Evolutionary conservation across 805 yeast species (phyloP).

Genomic region (Metschnikowia koreensis): DNA sequence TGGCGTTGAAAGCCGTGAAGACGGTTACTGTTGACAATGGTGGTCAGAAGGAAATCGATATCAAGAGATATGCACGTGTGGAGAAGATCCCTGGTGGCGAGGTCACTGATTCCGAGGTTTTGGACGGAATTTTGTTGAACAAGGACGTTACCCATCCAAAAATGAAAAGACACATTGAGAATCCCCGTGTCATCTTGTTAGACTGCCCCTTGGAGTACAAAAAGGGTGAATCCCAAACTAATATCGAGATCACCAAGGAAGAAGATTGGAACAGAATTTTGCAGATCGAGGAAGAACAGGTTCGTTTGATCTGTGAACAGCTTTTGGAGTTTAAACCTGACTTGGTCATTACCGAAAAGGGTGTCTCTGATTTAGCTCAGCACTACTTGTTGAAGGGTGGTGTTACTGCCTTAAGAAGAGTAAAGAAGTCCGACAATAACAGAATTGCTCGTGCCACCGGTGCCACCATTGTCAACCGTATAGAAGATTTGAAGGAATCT

Average conservation of each 20-base stretch:
- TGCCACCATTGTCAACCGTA: constrained; percentile 93
- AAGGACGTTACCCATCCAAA: constrained; percentile 99
- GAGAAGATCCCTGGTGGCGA: constrained; percentile 99
- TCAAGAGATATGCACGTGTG: constrained; percentile 86
- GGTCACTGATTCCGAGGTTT: constrained; percentile 80
- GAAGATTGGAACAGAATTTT: constrained; percentile 94
- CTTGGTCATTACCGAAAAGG: constrained; percentile 95
- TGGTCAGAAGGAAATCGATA: constrained; percentile 79
- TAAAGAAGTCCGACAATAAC: constrained; percentile 91
- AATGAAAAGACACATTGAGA: constrained; percentile 85
- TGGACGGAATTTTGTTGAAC: constrained; percentile 89
- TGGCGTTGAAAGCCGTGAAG: constrained; percentile 84
- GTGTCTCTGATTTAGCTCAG: constrained; percentile 96
- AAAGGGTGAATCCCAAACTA: constrained; percentile 98
- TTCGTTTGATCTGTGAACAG: constrained; percentile 79
- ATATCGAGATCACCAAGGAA: constrained; percentile 94
- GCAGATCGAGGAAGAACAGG: constrained; percentile 98
- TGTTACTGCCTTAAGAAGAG: constrained; percentile 89
- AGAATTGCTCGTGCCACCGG: constrained; percentile 97
- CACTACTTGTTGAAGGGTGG: constrained; percentile 93
- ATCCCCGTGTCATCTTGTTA: constrained; percentile 83
- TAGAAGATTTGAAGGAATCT: constrained; percentile 87
- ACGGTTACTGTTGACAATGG: constrained; percentile 66
- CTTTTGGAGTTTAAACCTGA: constrained; percentile 85
- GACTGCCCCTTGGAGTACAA: constrained; percentile 98